These are phyloP conservation scores for Citrullus colocynthis DNA, from an alignment of 306 rosid genomes.

Conservation along the genomic window DNA sequence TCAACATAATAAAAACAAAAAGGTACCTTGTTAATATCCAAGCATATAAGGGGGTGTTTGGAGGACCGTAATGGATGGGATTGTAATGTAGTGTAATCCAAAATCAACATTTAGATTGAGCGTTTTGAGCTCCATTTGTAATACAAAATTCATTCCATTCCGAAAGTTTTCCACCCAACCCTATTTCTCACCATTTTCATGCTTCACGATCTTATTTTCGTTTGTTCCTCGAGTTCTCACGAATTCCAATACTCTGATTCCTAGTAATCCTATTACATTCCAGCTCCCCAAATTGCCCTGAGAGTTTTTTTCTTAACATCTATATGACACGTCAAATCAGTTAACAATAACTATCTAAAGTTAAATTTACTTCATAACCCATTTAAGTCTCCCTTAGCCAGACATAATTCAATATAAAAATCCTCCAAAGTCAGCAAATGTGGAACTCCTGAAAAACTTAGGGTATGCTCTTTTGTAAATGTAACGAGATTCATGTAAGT, in stretches of 20 bases:
- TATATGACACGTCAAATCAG: neutral
- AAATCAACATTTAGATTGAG: no score
- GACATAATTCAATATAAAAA: neutral
- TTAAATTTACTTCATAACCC: neutral
- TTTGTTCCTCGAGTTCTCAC: no score
- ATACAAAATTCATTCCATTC: no score
- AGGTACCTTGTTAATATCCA: neutral
- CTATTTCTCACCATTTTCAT: no score
- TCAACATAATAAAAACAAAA: neutral
- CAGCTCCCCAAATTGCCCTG: no score
- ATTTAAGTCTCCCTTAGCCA: neutral
- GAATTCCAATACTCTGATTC: no score
- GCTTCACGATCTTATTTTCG: no score
- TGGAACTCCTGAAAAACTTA: neutral
- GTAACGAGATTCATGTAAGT: neutral
- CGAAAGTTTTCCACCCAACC: no score
- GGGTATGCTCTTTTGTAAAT: neutral
- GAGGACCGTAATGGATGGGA: no score
- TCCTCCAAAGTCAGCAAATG: neutral
- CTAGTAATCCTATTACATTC: no score
- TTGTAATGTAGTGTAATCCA: no score
- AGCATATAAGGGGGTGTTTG: neutral
- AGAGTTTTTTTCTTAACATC: neutral
- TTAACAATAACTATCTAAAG: neutral
- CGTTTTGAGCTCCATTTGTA: no score